These are phyloP conservation scores for Madurella fahalii DNA, from an alignment of 2,329 filamentous ascomycete genomes.

Conservation along the genomic window DNA sequence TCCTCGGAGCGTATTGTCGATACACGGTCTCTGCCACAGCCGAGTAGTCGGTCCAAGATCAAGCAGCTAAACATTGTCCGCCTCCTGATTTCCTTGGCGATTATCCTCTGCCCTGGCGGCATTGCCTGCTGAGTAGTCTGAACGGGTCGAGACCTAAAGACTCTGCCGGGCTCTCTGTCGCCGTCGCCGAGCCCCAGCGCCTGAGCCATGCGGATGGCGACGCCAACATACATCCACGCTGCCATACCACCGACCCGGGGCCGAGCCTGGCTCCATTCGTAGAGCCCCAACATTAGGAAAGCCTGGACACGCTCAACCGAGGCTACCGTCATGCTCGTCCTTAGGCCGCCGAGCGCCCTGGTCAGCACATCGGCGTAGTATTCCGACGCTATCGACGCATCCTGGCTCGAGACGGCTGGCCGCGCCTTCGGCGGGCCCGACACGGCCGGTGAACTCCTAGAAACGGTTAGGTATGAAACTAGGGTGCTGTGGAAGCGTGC, in stretches of 20 bases:
- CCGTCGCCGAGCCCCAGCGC: slow-evolving; percentile 58
- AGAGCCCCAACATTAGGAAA: slow-evolving; percentile 65
- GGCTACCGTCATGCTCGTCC: slow-evolving; percentile 45
- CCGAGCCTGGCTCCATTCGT: slow-evolving; percentile 65
- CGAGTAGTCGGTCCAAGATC: slow-evolving; percentile 65
- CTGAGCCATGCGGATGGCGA: slow-evolving; percentile 61
- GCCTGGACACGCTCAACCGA: slow-evolving; percentile 63
- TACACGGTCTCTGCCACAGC: slow-evolving; percentile 58
- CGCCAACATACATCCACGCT: slow-evolving; percentile 63
- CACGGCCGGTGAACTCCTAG: slow-evolving; percentile 31
- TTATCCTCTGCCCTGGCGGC: slow-evolving; percentile 35
- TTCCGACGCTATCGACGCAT: slow-evolving; percentile 56
- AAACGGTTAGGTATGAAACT: slow-evolving; percentile 47
- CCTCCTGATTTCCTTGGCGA: slow-evolving; percentile 60
- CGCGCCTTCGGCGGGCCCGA: slow-evolving; percentile 33
- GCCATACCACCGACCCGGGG: slow-evolving; percentile 47
- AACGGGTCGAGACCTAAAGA: slow-evolving; percentile 10
- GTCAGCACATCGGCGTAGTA: slow-evolving; percentile 60
- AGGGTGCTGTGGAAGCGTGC: slow-evolving; percentile 63
- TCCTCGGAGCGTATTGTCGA: slow-evolving; percentile 57
- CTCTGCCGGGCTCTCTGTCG: slow-evolving; percentile 32
- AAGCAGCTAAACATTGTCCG: slow-evolving; percentile 74
- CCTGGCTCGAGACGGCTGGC: slow-evolving; percentile 34
- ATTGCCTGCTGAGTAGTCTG: slow-evolving; percentile 11
- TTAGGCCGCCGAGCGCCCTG: slow-evolving; percentile 46